These are phyloP conservation scores for Tetradesmus lagerheimii DNA, from an alignment of 139 green algal genomes.

Conservation along the genomic window DNA sequence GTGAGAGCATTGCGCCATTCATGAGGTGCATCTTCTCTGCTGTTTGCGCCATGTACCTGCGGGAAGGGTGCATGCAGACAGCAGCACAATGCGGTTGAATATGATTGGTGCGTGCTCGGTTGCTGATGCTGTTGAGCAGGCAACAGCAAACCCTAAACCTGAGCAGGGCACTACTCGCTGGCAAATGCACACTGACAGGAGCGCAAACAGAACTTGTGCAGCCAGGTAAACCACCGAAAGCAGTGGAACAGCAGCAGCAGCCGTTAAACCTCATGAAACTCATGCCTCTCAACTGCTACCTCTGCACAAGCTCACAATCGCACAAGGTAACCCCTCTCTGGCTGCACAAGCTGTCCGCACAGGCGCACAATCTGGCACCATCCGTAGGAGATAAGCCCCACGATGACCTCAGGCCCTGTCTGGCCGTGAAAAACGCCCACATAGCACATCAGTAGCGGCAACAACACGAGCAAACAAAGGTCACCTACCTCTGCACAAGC, in stretches of 20 bases:
- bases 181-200: too few species aligned
- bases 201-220: neutral
- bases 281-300: too few species aligned
- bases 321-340: too few species aligned
- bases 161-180: too few species aligned
- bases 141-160: too few species aligned
- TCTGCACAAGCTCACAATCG: neutral
- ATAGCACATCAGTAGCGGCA: neutral
- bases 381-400: too few species aligned
- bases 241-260: neutral
- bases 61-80: neutral
- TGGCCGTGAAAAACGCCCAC: neutral
- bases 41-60: conserved; percentile 5
- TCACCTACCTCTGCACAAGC: neutral
- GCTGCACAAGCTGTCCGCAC: too few species aligned
- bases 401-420: neutral
- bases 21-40: conserved; percentile 19
- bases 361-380: neutral
- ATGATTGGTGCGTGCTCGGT: too few species aligned
- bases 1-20: neutral
- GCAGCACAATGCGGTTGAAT: neutral
- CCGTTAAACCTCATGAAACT: neutral
- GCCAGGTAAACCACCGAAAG: neutral
- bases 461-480: too few species aligned
- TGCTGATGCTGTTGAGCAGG: too few species aligned